Percentiles rank a stretch among this genome's conserved stretches.
These are phyloP conservation scores for Aspergillus sp. DNA, from an alignment of 2,329 filamentous ascomycete genomes.

Conservation along the genomic window DNA sequence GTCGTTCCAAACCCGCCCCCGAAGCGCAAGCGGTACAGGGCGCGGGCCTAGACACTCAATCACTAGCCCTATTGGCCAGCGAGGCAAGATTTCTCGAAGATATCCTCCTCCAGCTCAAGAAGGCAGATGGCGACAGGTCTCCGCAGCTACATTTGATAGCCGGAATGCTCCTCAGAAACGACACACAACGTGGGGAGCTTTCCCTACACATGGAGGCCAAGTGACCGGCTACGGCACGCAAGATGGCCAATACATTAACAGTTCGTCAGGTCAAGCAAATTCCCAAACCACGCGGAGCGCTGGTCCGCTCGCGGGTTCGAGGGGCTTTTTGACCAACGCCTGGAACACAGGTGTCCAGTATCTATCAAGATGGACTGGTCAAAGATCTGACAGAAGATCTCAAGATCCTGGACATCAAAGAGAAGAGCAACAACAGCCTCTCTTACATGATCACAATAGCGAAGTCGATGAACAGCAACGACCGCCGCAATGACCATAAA, in stretches of 20 bases:
- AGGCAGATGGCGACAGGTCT: slow-evolving; percentile 18
- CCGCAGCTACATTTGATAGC: slow-evolving; percentile 18
- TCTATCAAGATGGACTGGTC: slow-evolving; percentile 18
- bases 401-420: too few relatives aligned
- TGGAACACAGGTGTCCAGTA: slow-evolving; percentile 22
- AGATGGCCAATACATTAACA: slow-evolving; percentile 12
- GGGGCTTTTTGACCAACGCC: slow-evolving; percentile 16
- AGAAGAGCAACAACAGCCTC: too few relatives aligned
- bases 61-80: slow-evolving; percentile 13
- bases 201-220: slow-evolving; percentile 31
- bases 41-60: slow-evolving; percentile 20
- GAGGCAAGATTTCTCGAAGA: slow-evolving; percentile 17
- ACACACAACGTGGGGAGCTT: slow-evolving; percentile 5
- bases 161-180: slow-evolving; percentile 15
- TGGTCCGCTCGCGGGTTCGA: slow-evolving; percentile 22
- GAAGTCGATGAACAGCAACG: neutral
- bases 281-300: neutral
- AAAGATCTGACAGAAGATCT: neutral
- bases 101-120: slow-evolving; percentile 9
- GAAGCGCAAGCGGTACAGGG: slow-evolving; percentile 18
- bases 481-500: neutral
- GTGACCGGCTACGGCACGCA: slow-evolving; percentile 24
- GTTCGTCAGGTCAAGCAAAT: neutral
- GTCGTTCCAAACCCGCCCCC: slow-evolving; percentile 11
- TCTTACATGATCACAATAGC: neutral